Evolutionary conservation across 1,284 basidiomycete genomes (phyloP), one percentile per base, ranked within the genome.

Genomic region (Stereum hirsutum): DNA sequence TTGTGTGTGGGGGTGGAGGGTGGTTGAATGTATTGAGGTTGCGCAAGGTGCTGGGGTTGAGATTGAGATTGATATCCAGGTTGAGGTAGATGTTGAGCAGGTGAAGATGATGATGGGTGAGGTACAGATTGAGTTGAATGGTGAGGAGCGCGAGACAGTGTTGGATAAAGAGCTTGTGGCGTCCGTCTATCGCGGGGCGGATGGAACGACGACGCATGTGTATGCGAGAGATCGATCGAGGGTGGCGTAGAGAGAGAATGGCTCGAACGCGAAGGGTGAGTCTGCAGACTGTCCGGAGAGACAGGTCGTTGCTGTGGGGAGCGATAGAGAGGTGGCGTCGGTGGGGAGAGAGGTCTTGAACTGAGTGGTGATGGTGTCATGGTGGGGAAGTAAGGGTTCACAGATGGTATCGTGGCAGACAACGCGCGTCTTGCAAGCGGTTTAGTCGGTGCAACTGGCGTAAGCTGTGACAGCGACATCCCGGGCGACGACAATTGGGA

Each of bases 231-330:
- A 32, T 52, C 62, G 54, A 31, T 50, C 44, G 27, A 60, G 45
- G 62, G 57, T 6, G 61, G 59, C 6, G 61, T 62, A 2, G 58
- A 54, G 1, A 64, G 49, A 17, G 59, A 58, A 40, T 59, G 57
- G 46, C 52, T 59, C 1, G 59, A 60, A 39, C 56, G 53, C n/a
- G 61, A 60, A 52, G 57, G 17, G 49, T 61, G 40, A 6, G 48
- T 51, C 36, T 56, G 57, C 23, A 56, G 35, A 41, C 59, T 62
- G 15, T 60, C 57, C 1, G 59, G 57, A 25, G 58, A 62, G 23
- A 50, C 38, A 6, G 55, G 47, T 17, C 57, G 61, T 7, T 39
- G 56, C 19, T 49, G 52, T 2, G 53, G 51, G 20, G 56, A 59
- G 20, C 51, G 54, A 31, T 57, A 55, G 7, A 63, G 51, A 19